phyloP scores from a whole-genome alignment of 345 rosid species.

The Microcos paniculata region DNA sequence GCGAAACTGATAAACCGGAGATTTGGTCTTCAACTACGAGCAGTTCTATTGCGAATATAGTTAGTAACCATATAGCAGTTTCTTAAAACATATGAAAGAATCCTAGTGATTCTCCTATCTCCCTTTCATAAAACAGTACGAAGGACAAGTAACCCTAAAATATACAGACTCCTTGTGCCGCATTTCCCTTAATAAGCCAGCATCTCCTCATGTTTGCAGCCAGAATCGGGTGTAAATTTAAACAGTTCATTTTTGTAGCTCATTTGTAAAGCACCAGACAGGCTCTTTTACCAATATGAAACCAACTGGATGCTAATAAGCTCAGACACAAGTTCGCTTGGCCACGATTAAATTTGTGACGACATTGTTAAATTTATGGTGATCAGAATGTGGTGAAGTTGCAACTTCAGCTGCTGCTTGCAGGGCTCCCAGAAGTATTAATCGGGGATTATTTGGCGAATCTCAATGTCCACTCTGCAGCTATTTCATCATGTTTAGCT shows the following conservation, averaged over 20 bases:
- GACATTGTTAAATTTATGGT: background rate
- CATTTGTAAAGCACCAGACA: background rate
- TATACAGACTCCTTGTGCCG: background rate
- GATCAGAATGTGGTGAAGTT: background rate
- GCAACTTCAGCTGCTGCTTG: background rate
- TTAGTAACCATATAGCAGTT: background rate
- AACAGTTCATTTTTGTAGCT: background rate
- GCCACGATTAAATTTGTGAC: background rate
- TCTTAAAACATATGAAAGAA: background rate
- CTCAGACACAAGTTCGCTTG: background rate
- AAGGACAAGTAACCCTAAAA: background rate
- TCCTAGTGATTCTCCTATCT: background rate
- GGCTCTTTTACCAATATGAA: background rate
- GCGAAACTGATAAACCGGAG: too few relatives aligned
- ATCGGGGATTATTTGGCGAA: constrained; percentile 60
- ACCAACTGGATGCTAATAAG: background rate
- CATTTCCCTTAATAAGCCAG: background rate
- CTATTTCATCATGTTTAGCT: constrained; percentile 76
- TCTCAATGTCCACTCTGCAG: constrained; percentile 85
- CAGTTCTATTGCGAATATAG: background rate
- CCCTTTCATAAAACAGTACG: background rate
- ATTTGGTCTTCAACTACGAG: background rate
- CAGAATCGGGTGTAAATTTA: background rate
- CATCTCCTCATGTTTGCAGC: background rate
- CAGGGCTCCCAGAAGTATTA: background rate